A percentile compares a stretch with the other conserved stretches of the same genome.
These are phyloP conservation scores for Penicillium angulare DNA, from an alignment of 495 filamentous ascomycete genomes.

Conservation along the genomic window DNA sequence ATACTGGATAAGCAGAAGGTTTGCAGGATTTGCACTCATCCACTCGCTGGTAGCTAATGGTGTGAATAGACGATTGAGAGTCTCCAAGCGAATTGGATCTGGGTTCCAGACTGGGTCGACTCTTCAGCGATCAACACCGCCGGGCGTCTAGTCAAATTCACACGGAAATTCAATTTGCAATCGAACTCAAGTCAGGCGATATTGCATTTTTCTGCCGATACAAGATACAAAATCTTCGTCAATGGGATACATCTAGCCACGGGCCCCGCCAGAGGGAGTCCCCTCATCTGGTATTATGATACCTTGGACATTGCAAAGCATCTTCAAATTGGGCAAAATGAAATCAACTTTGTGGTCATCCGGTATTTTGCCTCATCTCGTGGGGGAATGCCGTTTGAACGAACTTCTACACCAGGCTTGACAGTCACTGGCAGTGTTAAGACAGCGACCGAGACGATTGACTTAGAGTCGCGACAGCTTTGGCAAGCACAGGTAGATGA, in stretches of 20 bases:
- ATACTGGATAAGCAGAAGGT: no score
- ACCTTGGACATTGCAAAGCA: constrained; percentile 34
- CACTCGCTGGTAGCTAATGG: background rate
- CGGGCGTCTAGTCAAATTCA: constrained; percentile 32
- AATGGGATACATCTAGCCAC: constrained; percentile 35
- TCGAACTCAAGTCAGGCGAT: constrained; percentile 7
- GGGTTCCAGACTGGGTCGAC: constrained; percentile 35
- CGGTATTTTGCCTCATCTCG: constrained; percentile 31
- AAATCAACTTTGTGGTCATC: constrained; percentile 27
- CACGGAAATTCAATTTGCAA: constrained; percentile 16
- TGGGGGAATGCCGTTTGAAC: constrained; percentile 35
- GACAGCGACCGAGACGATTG: constrained; percentile 11
- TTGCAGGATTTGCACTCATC: no score
- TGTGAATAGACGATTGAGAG: constrained; percentile 28
- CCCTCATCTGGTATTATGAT: constrained; percentile 40
- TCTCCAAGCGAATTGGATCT: constrained; percentile 39
- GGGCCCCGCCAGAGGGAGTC: constrained; percentile 33
- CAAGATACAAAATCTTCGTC: constrained; percentile 37
- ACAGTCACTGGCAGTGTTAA: constrained; percentile 29
- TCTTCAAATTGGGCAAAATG: constrained; percentile 27
- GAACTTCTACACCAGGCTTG: constrained; percentile 32
- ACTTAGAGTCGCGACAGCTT: constrained; percentile 16
- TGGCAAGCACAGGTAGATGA: constrained; percentile 31
- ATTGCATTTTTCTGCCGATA: constrained; percentile 40
- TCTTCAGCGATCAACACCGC: constrained; percentile 26